These are phyloP conservation scores for Chenopodium quinoa DNA, from an alignment of 148 eudicot genomes.

Conservation along the genomic window DNA sequence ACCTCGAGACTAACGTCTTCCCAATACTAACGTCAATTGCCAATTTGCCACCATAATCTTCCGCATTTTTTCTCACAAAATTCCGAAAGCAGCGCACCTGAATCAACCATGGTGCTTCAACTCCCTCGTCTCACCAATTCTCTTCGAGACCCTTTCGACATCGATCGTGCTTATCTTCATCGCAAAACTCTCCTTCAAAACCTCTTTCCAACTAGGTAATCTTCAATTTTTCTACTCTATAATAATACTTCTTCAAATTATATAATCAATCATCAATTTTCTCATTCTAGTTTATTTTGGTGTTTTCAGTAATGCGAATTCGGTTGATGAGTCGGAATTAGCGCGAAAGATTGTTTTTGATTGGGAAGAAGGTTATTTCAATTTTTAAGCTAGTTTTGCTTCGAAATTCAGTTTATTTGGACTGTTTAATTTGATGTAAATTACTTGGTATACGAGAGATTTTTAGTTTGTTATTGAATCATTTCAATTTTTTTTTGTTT, in stretches of 20 bases:
- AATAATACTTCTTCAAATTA: background rate
- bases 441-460: too few relatives aligned
- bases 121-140: conserved; percentile 79
- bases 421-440: too few relatives aligned
- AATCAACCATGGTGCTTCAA: conserved; percentile 52
- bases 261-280: background rate
- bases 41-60: background rate
- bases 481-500: too few relatives aligned
- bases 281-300: background rate
- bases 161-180: conserved; percentile 82
- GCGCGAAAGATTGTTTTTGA: conserved; percentile 59
- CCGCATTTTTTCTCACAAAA: background rate
- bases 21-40: background rate
- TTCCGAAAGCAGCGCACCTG: background rate
- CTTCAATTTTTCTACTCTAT: background rate
- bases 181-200: conserved; percentile 70
- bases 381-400: background rate
- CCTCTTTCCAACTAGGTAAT: conserved; percentile 50
- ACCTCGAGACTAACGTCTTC: too few relatives aligned
- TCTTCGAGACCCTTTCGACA: conserved; percentile 81
- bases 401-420: background rate
- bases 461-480: too few relatives aligned
- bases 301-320: conserved; percentile 40
- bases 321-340: conserved; percentile 65
- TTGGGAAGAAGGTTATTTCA: conserved; percentile 75